These are phyloP conservation scores for Chrysoporthe austroafricana DNA, from an alignment of 2,329 filamentous ascomycete genomes.

Conservation along the genomic window DNA sequence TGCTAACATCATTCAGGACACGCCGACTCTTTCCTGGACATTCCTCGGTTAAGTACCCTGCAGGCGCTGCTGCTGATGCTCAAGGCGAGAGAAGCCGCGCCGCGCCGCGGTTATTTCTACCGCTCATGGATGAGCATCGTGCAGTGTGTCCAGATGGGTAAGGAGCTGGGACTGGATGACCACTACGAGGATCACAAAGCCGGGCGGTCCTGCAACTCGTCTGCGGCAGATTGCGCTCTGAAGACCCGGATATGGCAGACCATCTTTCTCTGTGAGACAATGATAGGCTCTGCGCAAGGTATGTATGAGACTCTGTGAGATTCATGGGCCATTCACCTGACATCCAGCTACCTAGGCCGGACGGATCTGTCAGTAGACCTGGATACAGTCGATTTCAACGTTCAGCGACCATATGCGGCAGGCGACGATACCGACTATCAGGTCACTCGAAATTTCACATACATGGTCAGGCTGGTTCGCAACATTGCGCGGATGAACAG, in stretches of 20 bases:
- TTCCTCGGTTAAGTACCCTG: slow-evolving; percentile 86
- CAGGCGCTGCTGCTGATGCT: slow-evolving; percentile 86
- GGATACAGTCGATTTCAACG: slow-evolving; percentile 75
- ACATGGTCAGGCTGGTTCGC: slow-evolving; percentile 75
- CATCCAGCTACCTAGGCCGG: slow-evolving; percentile 57
- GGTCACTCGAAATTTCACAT: slow-evolving; percentile 82
- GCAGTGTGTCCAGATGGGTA: slow-evolving; percentile 89
- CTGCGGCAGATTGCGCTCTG: slow-evolving; percentile 75
- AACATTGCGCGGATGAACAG: slow-evolving; percentile 79
- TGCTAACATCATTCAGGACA: slow-evolving; percentile 65
- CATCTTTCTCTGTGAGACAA: slow-evolving; percentile 82
- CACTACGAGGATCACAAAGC: slow-evolving; percentile 79
- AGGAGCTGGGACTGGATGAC: slow-evolving; percentile 87
- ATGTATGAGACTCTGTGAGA: slow-evolving; percentile 32
- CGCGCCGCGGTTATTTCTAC: slow-evolving; percentile 94
- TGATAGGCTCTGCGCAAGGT: slow-evolving; percentile 95
- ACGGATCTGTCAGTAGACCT: slow-evolving; percentile 76
- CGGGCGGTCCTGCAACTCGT: slow-evolving; percentile 70
- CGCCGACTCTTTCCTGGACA: slow-evolving; percentile 90
- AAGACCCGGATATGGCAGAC: slow-evolving; percentile 91
- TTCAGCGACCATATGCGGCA: slow-evolving; percentile 66
- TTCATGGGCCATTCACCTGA: slow-evolving; percentile 14
- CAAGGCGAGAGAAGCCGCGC: slow-evolving; percentile 89
- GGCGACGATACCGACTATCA: slow-evolving; percentile 76
- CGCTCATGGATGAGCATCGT: slow-evolving; percentile 97